Conservation (phyloP, 148 eudicot species). For the Agrostemma githago region DNA sequence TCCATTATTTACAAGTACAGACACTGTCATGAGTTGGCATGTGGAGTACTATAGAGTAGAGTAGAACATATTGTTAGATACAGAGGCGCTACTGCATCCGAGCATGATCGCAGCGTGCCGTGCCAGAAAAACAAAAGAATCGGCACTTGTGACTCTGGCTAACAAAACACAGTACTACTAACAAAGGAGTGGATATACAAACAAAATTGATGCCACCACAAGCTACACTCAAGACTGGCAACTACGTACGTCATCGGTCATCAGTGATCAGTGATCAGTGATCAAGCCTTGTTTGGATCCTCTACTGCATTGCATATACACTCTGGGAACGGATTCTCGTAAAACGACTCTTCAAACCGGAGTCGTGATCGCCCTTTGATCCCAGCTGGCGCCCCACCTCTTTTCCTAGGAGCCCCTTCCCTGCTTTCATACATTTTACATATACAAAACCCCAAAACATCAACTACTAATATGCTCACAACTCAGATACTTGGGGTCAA, state of each 20-base stretch:
- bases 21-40: too few relatives aligned
- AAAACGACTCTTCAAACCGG: constrained; percentile 78
- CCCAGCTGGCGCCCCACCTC: constrained; percentile 64
- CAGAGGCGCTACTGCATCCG: too few relatives aligned
- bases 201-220: not conserved
- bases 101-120: too few relatives aligned
- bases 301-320: constrained; percentile 56
- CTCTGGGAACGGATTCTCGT: constrained; percentile 84
- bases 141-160: not conserved
- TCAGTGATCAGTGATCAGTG: too few relatives aligned
- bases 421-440: constrained; percentile 27
- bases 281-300: constrained; percentile 9
- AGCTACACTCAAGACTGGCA: not conserved
- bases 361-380: constrained; percentile 74
- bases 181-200: not conserved
- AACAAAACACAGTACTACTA: too few relatives aligned
- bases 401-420: constrained; percentile 77
- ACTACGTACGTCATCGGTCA: too few relatives aligned
- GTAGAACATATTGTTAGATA: too few relatives aligned
- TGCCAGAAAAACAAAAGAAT: not conserved
- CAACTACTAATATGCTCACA: too few relatives aligned
- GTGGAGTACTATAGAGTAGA: too few relatives aligned
- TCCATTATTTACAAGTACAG: too few relatives aligned
- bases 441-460: too few relatives aligned
- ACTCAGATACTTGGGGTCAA: too few relatives aligned